Percentiles rank a stretch among this genome's conserved stretches.
Conservation (phyloP, 768 basidiomycete species). For the Mycena belliarum region DNA sequence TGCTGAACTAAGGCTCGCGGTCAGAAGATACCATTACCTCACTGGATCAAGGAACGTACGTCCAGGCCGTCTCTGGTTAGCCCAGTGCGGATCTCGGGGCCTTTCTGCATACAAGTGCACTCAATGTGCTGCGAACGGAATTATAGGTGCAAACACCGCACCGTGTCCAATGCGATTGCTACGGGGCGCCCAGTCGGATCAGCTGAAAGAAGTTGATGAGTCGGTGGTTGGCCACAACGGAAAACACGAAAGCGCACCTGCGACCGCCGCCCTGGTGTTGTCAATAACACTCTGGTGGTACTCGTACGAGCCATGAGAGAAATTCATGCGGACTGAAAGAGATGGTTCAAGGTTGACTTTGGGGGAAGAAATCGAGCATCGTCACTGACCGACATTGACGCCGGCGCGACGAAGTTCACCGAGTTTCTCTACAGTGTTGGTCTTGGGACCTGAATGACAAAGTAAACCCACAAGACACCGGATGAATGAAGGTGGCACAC, state of each 20-base stretch:
- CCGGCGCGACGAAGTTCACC: slow-evolving; percentile 83
- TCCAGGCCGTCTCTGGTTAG: slow-evolving; percentile 85
- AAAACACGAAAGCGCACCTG: slow-evolving; percentile 48
- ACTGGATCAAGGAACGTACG: slow-evolving; percentile 49
- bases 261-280: slow-evolving; percentile 88
- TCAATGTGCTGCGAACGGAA: background rate
- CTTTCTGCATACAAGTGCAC: slow-evolving; percentile 66
- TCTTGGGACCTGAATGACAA: slow-evolving; percentile 78
- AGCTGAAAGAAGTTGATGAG: slow-evolving; percentile 35
- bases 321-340: slow-evolving; percentile 99
- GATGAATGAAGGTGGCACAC: slow-evolving; percentile 41
- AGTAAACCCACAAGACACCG: slow-evolving; percentile 16
- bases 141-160: slow-evolving; percentile 38
- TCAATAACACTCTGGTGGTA: slow-evolving; percentile 99
- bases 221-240: background rate
- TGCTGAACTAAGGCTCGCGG: slow-evolving; percentile 43
- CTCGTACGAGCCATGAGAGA: slow-evolving; percentile 97
- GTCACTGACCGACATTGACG: slow-evolving; percentile 89
- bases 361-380: too few species aligned
- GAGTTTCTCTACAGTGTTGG: slow-evolving; percentile 89
- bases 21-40: slow-evolving; percentile 11
- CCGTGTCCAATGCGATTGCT: slow-evolving; percentile 97
- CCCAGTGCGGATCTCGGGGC: slow-evolving; percentile 98
- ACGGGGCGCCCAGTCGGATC: slow-evolving; percentile 84
- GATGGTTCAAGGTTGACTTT: background rate